Evolutionary conservation across 2,329 filamentous ascomycete genomes (phyloP), one percentile per base, ranked within the genome.

Genomic region (Colletotrichum lupini): DNA sequence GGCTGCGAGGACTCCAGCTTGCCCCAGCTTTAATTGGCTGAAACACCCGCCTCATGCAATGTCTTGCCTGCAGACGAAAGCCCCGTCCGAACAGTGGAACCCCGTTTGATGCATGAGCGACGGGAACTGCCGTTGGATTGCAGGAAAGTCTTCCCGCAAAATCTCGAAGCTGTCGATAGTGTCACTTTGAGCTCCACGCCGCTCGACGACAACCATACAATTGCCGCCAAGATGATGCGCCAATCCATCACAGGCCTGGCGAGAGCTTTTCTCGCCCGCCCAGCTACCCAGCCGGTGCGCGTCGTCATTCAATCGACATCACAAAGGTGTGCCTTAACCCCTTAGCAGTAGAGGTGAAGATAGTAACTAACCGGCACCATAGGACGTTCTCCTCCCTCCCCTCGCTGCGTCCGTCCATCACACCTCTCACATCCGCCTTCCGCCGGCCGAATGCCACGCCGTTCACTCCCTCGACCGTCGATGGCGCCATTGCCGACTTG

Each of bases 321-420:
- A n/a, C 67, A 61, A 73, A 73, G 71, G 71, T 61, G 35, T 3
- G 55, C 24, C 28, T 14, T 16, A n/a, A 63, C 42, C 3, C n/a
- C 28, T 30, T 37, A 7, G 19, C 24, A 24, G 7, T 28, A 59
- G 26, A 16, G 30, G 1, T 49, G 35, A 19, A 24, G 16, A 19
- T 19, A 49, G 16, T 22, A 55, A 16, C 70, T 69, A 35, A 71
- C 65, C n/a, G 52, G 42, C 56, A 30, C n/a, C 42, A 35, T 72
- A 88, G 86, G 76, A 81, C 83, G 64, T 87, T 88, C 77, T 83
- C 85, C 63, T 87, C 86, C 60, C 84, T 90, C 75, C 85, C 87
- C 1, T 81, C 81, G 68, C 84, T 89, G 53, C 88, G 88, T 12
- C 88, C 88, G 6, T 85, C 85, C 8, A 78, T 87, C 72, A 76